Evolutionary conservation across 352 stramenopile species (phyloP).

Genomic region (Phytophthora pluvialis): DNA sequence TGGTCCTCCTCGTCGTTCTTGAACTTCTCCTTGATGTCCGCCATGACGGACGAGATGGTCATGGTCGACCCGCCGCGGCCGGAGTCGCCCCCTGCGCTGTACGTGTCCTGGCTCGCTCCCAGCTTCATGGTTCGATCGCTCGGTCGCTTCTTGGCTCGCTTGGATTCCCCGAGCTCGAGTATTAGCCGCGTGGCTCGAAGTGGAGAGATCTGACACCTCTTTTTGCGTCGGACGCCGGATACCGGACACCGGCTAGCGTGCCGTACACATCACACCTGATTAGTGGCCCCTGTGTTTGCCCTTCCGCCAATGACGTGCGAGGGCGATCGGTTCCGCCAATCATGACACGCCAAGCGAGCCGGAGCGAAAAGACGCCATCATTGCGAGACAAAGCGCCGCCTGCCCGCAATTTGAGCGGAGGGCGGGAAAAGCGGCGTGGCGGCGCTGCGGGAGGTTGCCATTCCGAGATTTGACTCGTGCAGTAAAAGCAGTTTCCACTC

Average conservation of each 20-base stretch:
- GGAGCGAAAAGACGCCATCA: constrained; percentile 23
- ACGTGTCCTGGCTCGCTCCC: constrained; percentile 58
- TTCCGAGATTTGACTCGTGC: constrained; percentile 46
- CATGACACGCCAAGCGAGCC: constrained; percentile 24
- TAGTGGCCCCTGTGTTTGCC: constrained; percentile 3
- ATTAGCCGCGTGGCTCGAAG: constrained; percentile 37
- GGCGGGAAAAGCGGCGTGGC: constrained; percentile 25
- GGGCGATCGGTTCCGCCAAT: constrained; percentile 35
- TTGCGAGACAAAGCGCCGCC: constrained; percentile 3
- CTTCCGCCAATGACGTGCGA: constrained; percentile 23
- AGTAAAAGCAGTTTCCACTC: constrained; percentile 31
- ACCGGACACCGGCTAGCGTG: not conserved
- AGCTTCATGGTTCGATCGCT: constrained; percentile 63
- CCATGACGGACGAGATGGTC: constrained; percentile 90
- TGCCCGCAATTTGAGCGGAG: constrained; percentile 18
- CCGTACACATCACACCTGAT: not conserved
- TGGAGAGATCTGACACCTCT: constrained; percentile 4
- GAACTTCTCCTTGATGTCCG: constrained; percentile 98
- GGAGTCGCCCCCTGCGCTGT: constrained; percentile 46
- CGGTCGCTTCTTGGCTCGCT: constrained; percentile 26
- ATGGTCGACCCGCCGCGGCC: constrained; percentile 43
- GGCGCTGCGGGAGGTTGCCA: constrained; percentile 12
- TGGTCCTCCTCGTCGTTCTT: constrained; percentile 98
- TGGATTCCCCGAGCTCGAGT: constrained; percentile 29
- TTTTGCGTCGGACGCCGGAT: constrained; percentile 9